Evolutionary conservation across 768 basidiomycete genomes (phyloP).

Genomic region (Suillus luteus): DNA sequence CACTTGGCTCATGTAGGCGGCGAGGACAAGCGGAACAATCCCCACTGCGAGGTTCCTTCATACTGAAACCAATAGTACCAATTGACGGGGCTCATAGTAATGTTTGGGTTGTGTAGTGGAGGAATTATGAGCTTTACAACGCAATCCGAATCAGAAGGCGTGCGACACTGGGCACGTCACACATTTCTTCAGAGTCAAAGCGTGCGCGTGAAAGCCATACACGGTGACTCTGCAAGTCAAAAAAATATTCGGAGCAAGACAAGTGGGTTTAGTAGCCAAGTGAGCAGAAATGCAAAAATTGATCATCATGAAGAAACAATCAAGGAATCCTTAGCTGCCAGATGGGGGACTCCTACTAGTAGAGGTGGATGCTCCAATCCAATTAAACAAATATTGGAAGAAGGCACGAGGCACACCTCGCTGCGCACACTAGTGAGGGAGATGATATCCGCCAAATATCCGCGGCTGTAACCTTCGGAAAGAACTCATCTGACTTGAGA

Average conservation of each 20-base stretch:
- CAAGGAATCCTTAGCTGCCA: not conserved
- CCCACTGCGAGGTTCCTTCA: constrained; percentile 15
- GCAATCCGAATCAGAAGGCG: not conserved
- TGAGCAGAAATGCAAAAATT: not conserved
- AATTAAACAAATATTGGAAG: constrained; percentile 4
- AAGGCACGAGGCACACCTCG: constrained; percentile 27
- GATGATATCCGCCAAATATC: constrained; percentile 22
- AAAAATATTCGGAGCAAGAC: not conserved
- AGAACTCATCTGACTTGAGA: constrained; percentile 19
- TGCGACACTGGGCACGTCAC: constrained; percentile 3
- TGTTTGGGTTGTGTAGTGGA: not conserved
- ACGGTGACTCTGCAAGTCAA: not conserved
- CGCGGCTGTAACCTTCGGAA: constrained; percentile 32
- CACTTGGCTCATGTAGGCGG: constrained; percentile 24
- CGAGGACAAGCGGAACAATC: constrained; percentile 19
- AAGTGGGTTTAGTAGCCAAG: not conserved
- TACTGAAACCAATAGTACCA: constrained; percentile 17
- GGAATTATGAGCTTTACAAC: not conserved
- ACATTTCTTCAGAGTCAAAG: not conserved
- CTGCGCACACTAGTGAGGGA: constrained; percentile 18
- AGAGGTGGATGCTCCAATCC: not conserved
- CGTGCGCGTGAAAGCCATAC: not conserved
- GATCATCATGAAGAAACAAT: not conserved
- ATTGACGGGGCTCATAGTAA: constrained; percentile 4
- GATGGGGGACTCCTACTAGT: not conserved